A percentile compares a stretch with the other conserved stretches of the same genome.
Conservation (phyloP, 2,329 filamentous ascomycete genomes). For the Dactylellina drechsleri region DNA sequence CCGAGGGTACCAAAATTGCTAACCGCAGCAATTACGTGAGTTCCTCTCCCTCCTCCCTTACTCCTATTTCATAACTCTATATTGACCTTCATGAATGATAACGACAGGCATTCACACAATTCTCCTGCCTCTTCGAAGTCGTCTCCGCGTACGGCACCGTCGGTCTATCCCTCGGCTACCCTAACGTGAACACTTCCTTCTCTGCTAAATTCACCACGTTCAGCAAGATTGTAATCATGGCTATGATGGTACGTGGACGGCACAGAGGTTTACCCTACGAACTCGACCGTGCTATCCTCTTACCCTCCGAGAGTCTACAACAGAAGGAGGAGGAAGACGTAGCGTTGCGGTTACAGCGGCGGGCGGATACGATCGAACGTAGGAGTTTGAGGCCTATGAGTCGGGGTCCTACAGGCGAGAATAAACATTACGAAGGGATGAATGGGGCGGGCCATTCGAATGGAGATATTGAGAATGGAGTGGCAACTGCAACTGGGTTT, state of each 20-base stretch:
- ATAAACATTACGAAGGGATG: conserved; percentile 19
- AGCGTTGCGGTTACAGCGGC: conserved; percentile 61
- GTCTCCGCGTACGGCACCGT: conserved; percentile 95
- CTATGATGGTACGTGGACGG: conserved; percentile 75
- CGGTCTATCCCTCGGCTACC: conserved; percentile 85
- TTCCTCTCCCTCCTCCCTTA: conserved; percentile 3
- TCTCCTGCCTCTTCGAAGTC: conserved; percentile 77
- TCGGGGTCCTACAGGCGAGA: conserved; percentile 15
- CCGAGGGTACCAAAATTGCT: conserved; percentile 79
- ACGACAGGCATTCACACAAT: conserved; percentile 57
- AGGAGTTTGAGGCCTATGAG: conserved; percentile 43
- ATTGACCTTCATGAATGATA: not conserved
- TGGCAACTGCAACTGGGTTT: conserved; percentile 23
- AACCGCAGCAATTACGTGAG: conserved; percentile 59
- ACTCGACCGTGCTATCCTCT: conserved; percentile 75
- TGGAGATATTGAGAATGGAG: conserved; percentile 3
- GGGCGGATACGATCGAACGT: conserved; percentile 40
- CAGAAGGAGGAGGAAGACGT: conserved; percentile 69
- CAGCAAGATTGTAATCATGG: conserved; percentile 74
- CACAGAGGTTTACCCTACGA: conserved; percentile 76
- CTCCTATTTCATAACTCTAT: too few species aligned
- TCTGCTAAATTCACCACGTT: conserved; percentile 81
- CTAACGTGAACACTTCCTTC: conserved; percentile 79
- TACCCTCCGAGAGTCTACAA: conserved; percentile 73
- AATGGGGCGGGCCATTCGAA: not conserved